Percentiles rank a stretch among this genome's conserved stretches.
These are phyloP conservation scores for Leccinum colubrinum DNA, from an alignment of 1,284 basidiomycete species.

Conservation along the genomic window DNA sequence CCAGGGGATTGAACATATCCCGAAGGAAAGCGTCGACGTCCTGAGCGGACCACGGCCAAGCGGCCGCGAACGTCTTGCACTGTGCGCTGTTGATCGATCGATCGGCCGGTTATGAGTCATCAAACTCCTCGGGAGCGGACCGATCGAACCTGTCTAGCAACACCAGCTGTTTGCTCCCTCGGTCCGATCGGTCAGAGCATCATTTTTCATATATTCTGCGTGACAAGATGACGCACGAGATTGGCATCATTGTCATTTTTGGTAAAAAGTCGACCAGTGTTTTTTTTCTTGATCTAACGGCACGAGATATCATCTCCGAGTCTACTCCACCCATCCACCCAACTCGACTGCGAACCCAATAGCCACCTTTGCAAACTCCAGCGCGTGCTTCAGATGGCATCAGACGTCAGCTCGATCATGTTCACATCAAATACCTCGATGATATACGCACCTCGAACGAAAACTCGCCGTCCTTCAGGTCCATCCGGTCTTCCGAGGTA, in stretches of 20 bases:
- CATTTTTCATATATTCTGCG: no score
- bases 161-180: no score
- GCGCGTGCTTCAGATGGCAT: constrained; percentile 15
- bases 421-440: background rate
- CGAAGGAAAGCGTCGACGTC: no score
- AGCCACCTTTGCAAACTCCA: constrained; percentile 85
- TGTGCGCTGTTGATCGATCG: no score
- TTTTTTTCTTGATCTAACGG: background rate
- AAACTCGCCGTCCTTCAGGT: constrained; percentile 50
- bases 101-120: no score
- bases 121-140: background rate
- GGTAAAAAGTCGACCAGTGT: background rate
- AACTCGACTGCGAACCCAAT: constrained; percentile 82
- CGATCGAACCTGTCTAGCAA: no score
- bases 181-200: no score
- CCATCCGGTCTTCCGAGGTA: constrained; percentile 54
- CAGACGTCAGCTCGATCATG: background rate
- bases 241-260: background rate
- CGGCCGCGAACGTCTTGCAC: no score
- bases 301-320: background rate
- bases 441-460: constrained; percentile 76
- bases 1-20: no score
- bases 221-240: background rate
- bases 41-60: no score
- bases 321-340: constrained; percentile 45